Evolutionary conservation across 106 monocot species (phyloP).

Genomic region (Vanilla planifolia): DNA sequence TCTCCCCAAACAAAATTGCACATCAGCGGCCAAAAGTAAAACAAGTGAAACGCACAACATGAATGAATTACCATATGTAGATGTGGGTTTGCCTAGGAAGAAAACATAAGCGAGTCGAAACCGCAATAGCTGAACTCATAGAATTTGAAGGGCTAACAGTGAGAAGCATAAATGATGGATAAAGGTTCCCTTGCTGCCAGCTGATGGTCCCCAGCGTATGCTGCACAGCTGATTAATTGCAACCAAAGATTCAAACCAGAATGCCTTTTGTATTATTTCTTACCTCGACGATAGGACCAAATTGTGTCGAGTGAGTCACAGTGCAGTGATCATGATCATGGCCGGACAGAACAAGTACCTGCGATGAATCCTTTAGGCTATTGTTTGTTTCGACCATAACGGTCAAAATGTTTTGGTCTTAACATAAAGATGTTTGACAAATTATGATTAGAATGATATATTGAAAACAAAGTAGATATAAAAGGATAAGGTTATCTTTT

Average conservation of each 20-base stretch:
- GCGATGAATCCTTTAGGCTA: conserved; percentile 14
- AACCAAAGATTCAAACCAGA: background rate
- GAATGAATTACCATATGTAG: conserved; percentile 65
- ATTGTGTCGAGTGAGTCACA: conserved; percentile 54
- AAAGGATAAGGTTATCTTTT: too few species aligned
- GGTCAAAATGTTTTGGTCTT: too few species aligned
- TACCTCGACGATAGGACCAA: conserved; percentile 75
- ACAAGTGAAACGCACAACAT: background rate
- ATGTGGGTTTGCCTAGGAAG: conserved; percentile 94
- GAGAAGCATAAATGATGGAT: conserved; percentile 97
- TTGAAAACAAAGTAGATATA: too few species aligned
- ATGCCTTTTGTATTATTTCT: conserved; percentile 1
- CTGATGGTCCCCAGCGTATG: conserved; percentile 91
- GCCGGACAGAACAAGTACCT: conserved; percentile 87
- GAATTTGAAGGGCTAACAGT: conserved; percentile 32
- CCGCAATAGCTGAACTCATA: conserved; percentile 19
- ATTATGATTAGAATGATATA: too few species aligned
- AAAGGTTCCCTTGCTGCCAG: conserved; percentile 94
- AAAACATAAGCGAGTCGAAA: conserved; percentile 72
- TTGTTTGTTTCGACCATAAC: too few species aligned
- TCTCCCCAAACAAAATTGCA: background rate
- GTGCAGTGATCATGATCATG: conserved; percentile 99
- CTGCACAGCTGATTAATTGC: conserved; percentile 50
- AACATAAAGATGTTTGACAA: too few species aligned
- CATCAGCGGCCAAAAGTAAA: background rate